Evolutionary conservation across 768 basidiomycete genomes (phyloP).

Genomic region (Pleurotus salmoneostramineus): DNA sequence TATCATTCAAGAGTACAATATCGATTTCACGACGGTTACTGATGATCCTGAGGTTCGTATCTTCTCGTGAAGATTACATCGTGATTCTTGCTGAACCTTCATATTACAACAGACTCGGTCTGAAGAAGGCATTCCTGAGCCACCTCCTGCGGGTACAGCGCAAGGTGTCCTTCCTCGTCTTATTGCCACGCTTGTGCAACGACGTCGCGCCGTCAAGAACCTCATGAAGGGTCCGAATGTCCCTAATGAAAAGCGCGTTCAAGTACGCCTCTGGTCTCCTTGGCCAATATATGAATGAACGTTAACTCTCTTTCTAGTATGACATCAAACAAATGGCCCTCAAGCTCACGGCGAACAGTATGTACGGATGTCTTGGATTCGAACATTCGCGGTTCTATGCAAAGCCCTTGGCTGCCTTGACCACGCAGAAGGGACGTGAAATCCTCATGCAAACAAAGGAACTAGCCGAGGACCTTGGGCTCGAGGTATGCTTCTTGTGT

Average conservation of each 20-base stretch:
- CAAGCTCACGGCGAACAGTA: conserved; percentile 98
- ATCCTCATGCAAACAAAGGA: conserved; percentile 93
- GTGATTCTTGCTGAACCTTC: conserved; percentile 18
- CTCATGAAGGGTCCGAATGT: conserved; percentile 88
- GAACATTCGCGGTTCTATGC: conserved; percentile 97
- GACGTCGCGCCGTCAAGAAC: conserved; percentile 86
- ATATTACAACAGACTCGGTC: conserved; percentile 21
- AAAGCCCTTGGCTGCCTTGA: conserved; percentile 92
- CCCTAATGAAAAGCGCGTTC: conserved; percentile 71
- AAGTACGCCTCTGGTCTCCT: conserved; percentile 47
- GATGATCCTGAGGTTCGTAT: conserved; percentile 50
- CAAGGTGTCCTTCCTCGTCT: conserved; percentile 96
- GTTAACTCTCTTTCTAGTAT: conserved; percentile 47
- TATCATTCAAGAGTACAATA: conserved; percentile 99
- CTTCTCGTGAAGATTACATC: background rate
- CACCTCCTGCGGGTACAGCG: conserved; percentile 62
- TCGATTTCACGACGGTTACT: conserved; percentile 96
- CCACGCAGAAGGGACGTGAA: conserved; percentile 96
- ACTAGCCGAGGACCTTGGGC: conserved; percentile 82
- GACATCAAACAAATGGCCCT: conserved; percentile 97
- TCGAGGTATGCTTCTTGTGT: conserved; percentile 62
- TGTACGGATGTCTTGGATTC: conserved; percentile 99
- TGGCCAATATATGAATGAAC: background rate
- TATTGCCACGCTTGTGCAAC: conserved; percentile 92
- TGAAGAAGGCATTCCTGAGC: conserved; percentile 88